phyloP scores from a whole-genome alignment of 768 basidiomycete species.

The Amanita inopinata region DNA sequence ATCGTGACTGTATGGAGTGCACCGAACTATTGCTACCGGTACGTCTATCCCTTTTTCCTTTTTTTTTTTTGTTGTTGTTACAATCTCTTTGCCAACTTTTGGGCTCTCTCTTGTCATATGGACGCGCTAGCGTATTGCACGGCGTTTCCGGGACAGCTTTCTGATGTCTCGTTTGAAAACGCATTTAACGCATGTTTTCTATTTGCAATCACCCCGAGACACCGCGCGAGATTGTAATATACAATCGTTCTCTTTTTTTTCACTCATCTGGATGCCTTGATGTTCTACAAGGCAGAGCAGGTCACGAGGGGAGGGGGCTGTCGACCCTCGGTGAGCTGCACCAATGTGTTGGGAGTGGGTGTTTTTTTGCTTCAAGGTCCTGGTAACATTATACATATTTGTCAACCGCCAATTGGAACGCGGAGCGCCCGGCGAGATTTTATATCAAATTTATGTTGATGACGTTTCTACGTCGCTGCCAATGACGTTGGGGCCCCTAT shows the following conservation, averaged over 20 bases:
- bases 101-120: conserved; percentile 7
- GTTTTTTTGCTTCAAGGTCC: too few species aligned
- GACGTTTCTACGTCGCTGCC: conserved; percentile 1
- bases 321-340: too few species aligned
- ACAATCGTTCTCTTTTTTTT: too few species aligned
- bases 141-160: not conserved
- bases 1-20: conserved; percentile 99
- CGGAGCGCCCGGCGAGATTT: not conserved
- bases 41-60: conserved; percentile 24
- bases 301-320: too few species aligned
- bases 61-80: conserved; percentile 2
- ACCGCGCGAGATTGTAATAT: too few species aligned
- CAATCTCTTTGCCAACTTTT: conserved; percentile 6
- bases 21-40: conserved; percentile 98
- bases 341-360: too few species aligned
- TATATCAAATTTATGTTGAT: not conserved
- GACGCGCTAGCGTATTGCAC: too few species aligned
- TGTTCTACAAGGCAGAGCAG: too few species aligned
- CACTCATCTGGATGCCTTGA: too few species aligned
- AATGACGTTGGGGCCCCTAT: conserved; percentile 5
- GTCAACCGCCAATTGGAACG: too few species aligned
- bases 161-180: not conserved
- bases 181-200: conserved; percentile 7
- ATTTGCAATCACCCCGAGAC: conserved; percentile 1
- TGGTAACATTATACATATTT: too few species aligned